Conservation (phyloP, 2,329 filamentous ascomycete species). For the Clarireedia monteithiana region DNA sequence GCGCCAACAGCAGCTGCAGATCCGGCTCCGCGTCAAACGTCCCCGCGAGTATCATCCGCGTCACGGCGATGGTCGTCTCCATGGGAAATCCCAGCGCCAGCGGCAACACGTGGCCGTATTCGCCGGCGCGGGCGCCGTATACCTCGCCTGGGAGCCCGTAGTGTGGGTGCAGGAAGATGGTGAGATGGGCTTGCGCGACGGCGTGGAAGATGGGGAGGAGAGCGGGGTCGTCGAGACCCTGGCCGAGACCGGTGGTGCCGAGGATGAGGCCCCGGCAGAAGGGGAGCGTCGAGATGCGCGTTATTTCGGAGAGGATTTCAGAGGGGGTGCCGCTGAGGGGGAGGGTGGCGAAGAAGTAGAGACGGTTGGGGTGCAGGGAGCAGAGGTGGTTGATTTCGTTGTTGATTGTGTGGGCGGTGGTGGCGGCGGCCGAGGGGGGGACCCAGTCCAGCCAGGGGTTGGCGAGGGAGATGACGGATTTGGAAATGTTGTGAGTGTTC, state of each 20-base stretch:
- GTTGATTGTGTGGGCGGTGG: conserved; percentile 63
- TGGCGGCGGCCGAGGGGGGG: conserved; percentile 47
- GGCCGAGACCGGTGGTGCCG: conserved; percentile 73
- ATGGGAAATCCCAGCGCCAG: conserved; percentile 83
- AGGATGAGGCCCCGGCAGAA: conserved; percentile 82
- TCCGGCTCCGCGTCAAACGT: conserved; percentile 70
- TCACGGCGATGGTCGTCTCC: conserved; percentile 85
- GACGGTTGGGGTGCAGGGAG: conserved; percentile 50
- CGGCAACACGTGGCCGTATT: conserved; percentile 83
- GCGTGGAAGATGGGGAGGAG: conserved; percentile 67
- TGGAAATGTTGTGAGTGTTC: conserved; percentile 72
- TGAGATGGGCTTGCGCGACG: conserved; percentile 54
- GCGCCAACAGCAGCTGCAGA: conserved; percentile 71
- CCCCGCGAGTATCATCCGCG: conserved; percentile 78
- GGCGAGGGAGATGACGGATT: conserved; percentile 79
- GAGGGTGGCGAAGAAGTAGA: conserved; percentile 79
- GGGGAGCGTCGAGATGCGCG: conserved; percentile 50
- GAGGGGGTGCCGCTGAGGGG: conserved; percentile 62
- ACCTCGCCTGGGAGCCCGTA: conserved; percentile 78
- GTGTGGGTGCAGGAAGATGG: conserved; percentile 84
- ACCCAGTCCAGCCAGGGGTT: conserved; percentile 95
- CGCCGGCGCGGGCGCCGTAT: conserved; percentile 62
- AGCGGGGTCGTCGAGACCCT: conserved; percentile 69
- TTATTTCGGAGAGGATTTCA: conserved; percentile 57
- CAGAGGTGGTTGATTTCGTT: conserved; percentile 71